A percentile compares a stretch with the other conserved stretches of the same genome.
These are phyloP conservation scores for Lodderomyces jiufengensis DNA, from an alignment of 1,139 yeast species.

Conservation along the genomic window DNA sequence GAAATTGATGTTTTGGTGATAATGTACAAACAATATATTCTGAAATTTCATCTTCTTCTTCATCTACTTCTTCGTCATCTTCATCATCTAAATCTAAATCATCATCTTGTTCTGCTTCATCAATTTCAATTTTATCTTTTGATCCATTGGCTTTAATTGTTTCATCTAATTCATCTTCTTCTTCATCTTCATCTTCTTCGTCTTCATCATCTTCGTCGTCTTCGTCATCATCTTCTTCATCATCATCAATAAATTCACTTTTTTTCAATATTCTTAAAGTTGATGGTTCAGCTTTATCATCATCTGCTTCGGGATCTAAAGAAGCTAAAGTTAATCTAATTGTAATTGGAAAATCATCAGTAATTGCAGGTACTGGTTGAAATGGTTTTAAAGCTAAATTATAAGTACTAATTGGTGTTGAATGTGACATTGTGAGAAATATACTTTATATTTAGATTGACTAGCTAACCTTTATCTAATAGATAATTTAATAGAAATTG, in stretches of 20 bases:
- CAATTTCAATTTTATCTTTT: conserved; percentile 39
- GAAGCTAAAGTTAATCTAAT: conserved; percentile 94
- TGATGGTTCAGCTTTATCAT: conserved; percentile 81
- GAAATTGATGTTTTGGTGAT: conserved; percentile 80
- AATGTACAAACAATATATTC: conserved; percentile 87
- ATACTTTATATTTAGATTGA: not conserved
- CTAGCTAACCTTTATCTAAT: no score
- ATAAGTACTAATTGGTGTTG: conserved; percentile 82
- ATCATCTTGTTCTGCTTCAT: conserved; percentile 30
- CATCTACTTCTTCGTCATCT: conserved; percentile 56
- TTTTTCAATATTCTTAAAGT: conserved; percentile 85
- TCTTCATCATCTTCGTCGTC: conserved; percentile 49
- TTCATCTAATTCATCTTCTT: conserved; percentile 24
- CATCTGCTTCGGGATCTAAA: conserved; percentile 79
- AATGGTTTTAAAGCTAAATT: conserved; percentile 84
- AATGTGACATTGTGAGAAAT: conserved; percentile 47
- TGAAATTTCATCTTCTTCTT: conserved; percentile 57
- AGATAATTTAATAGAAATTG: no score
- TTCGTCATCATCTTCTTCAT: conserved; percentile 46
- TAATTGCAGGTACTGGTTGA: conserved; percentile 80
- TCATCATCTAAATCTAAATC: conserved; percentile 52
- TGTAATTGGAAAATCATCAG: conserved; percentile 82
- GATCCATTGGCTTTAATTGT: conserved; percentile 28
- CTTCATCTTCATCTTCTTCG: conserved; percentile 42
- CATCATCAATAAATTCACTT: conserved; percentile 49